Evolutionary conservation across 1,284 basidiomycete species (phyloP).

Genomic region (Cerrena zonata): DNA sequence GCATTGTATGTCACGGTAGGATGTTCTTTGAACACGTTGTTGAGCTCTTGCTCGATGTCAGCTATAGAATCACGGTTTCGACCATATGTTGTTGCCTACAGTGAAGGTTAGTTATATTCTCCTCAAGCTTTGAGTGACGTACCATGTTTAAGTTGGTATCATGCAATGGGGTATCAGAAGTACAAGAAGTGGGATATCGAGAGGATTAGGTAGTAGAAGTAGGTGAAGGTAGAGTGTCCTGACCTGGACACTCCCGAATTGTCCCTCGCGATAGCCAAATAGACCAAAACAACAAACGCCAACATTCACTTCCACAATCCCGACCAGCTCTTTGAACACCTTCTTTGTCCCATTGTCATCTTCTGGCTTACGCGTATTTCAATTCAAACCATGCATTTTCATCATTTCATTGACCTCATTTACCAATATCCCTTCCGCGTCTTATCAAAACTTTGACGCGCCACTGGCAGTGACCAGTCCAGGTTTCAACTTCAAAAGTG

Average conservation of each 20-base stretch:
- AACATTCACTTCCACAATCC: not conserved
- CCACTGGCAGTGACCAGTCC: too few species aligned
- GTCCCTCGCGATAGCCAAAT: not conserved
- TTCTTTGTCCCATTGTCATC: not conserved
- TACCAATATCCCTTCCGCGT: too few species aligned
- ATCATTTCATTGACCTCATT: too few species aligned
- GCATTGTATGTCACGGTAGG: constrained; percentile 51
- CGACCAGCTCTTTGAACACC: not conserved
- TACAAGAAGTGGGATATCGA: not conserved
- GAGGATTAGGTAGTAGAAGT: not conserved
- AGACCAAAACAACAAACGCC: not conserved
- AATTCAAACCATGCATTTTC: too few species aligned
- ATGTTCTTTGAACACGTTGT: constrained; percentile 60
- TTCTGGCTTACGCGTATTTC: too few species aligned
- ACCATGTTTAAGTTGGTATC: constrained; percentile 2
- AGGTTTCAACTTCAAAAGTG: too few species aligned
- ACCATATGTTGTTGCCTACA: constrained; percentile 29
- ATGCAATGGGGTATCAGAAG: not conserved
- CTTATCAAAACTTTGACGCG: too few species aligned
- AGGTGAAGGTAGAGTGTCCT: not conserved
- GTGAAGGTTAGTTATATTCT: not conserved
- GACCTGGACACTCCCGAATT: not conserved
- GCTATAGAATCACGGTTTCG: constrained; percentile 60
- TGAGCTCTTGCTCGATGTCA: constrained; percentile 62
- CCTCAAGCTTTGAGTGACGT: not conserved